Conservation (phyloP, 352 stramenopile genomes). For the Blastocystis sp. region DNA sequence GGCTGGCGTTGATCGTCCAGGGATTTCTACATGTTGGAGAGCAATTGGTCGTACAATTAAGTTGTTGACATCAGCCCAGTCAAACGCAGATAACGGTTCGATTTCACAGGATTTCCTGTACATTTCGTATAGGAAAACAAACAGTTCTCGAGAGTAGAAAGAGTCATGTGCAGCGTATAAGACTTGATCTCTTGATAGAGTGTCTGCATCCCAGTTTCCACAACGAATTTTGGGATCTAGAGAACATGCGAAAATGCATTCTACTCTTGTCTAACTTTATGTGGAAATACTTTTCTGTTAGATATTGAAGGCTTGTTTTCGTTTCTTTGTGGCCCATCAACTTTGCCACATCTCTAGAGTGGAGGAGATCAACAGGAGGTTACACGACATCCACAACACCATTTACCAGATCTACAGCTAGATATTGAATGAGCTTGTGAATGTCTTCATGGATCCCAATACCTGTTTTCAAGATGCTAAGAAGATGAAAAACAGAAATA, state of each 20-base stretch:
- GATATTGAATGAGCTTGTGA: neutral
- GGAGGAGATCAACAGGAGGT: neutral
- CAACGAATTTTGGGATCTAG: slow-evolving; percentile 22
- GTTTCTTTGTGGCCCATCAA: slow-evolving; percentile 49
- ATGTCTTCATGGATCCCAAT: slow-evolving; percentile 32
- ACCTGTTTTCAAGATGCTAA: slow-evolving; percentile 47
- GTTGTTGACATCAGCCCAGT: neutral
- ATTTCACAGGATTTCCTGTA: neutral
- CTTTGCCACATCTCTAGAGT: neutral
- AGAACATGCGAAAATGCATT: neutral
- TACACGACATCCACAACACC: slow-evolving; percentile 31
- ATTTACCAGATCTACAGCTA: slow-evolving; percentile 21
- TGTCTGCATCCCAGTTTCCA: slow-evolving; percentile 6
- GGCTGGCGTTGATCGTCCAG: neutral
- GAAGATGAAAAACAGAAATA: neutral
- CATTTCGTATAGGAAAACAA: slow-evolving; percentile 15
- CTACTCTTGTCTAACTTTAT: neutral
- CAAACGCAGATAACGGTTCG: neutral
- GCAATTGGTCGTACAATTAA: neutral
- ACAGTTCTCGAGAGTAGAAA: slow-evolving; percentile 41
- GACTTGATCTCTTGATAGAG: neutral
- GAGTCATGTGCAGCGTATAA: slow-evolving; percentile 11
- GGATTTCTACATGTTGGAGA: neutral
- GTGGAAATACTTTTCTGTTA: slow-evolving; percentile 37
- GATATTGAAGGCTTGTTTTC: slow-evolving; percentile 38